Evolutionary conservation across 345 rosid species (phyloP), one percentile per base, ranked within the genome.

Genomic region (Pugionium dolabratum): DNA sequence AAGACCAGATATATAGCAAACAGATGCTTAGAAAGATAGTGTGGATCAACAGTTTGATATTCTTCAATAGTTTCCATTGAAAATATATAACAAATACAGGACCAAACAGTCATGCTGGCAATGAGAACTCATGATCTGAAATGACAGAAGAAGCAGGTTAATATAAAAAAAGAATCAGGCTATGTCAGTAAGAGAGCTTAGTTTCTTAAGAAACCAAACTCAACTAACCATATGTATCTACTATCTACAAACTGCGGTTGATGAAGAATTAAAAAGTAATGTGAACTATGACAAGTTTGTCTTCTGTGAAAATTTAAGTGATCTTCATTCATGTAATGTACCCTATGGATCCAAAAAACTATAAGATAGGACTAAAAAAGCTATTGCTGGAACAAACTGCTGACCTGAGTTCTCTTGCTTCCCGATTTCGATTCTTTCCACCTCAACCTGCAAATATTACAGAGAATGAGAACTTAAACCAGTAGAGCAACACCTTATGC

Each of bases 381-480:
- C 54, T 35, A 32, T 31, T 0, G 4, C 1, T 28, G 28, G 34
- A 62, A 53, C 4, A 63, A 70, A 31, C 10, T 36, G 5, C 72
- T 37, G 66, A 73, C 77, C 76, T 73, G 76, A 66, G 56, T n/a
- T 51, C 42, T 45, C 72, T 59, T 49, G 50, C 62, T 66, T 73
- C 58, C 85, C 86, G 59, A 88, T 79, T 73, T 91, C 91, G 67
- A 91, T 88, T 67, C 79, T 79, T 69, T 91, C 97, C 69, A 88
- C 94, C 74, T 86, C 88, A 64, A 88, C 91, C 97, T 66, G 67
- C 54, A 44, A 30, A 30, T 3, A 44, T 36, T 51, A 36, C 44
- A 36, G 30, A 59, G 65, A 44, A 30, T 3, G 9, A 34, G 52
- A 58, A 36, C 5, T 35, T 51, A 9, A 57, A 57, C 51, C 32